These are phyloP conservation scores for Artemisia argyi DNA, from an alignment of 129 eudicot species.

Conservation along the genomic window DNA sequence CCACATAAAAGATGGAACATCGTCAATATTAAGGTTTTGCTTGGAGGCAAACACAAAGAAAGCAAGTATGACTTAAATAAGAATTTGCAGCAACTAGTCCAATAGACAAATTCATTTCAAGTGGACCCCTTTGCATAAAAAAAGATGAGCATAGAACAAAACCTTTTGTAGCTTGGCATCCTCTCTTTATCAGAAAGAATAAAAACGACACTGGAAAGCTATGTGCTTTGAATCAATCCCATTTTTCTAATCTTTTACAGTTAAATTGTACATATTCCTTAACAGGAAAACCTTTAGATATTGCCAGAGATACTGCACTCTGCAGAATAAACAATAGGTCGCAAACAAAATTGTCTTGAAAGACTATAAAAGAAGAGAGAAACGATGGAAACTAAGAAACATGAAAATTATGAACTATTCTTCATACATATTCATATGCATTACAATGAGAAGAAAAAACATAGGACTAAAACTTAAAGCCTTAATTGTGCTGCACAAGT, in stretches of 20 bases:
- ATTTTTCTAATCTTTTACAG: not conserved
- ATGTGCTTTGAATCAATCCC: constrained; percentile 20
- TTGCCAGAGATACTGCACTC: not conserved
- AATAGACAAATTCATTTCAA: constrained; percentile 17
- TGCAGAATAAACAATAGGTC: constrained; percentile 2
- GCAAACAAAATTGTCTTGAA: constrained; percentile 6
- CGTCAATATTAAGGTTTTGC: not conserved
- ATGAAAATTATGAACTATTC: constrained; percentile 10
- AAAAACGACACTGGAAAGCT: constrained; percentile 3
- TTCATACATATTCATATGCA: constrained; percentile 18
- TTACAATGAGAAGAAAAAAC: constrained; percentile 18
- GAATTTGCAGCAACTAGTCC: constrained; percentile 19
- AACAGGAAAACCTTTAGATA: not conserved
- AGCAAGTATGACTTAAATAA: not conserved
- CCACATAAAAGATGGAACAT: not conserved
- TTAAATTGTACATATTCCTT: constrained; percentile 17
- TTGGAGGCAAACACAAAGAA: not conserved
- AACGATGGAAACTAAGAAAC: constrained; percentile 11
- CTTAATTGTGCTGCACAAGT: constrained; percentile 49
- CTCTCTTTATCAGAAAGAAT: constrained; percentile 11
- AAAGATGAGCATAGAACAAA: constrained; percentile 16
- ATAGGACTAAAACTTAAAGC: constrained; percentile 14
- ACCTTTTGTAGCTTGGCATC: constrained; percentile 13
- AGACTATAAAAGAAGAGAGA: constrained; percentile 2
- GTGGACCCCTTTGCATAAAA: not conserved